A percentile compares a stretch with the other conserved stretches of the same genome.
Evolutionary conservation across 1,284 basidiomycete species (phyloP).

Genomic region (Naganishia liquefaciens): DNA sequence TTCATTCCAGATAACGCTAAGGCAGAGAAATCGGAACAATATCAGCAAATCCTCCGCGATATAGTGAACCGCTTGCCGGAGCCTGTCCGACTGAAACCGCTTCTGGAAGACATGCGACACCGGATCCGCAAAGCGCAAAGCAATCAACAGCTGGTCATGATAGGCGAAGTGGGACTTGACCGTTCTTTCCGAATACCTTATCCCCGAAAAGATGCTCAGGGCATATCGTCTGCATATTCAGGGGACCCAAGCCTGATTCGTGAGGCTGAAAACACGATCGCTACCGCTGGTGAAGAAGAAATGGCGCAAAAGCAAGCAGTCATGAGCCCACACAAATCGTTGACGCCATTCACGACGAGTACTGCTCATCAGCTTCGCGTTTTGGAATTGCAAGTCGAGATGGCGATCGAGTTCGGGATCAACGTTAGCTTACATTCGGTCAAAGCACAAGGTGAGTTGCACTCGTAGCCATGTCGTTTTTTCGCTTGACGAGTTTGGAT

Average conservation of each 20-base stretch:
- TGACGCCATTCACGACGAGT: constrained; percentile 52
- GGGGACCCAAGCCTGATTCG: constrained; percentile 32
- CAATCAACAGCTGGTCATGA: constrained; percentile 44
- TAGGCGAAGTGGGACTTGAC: constrained; percentile 58
- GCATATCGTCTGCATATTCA: constrained; percentile 27
- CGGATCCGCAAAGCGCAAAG: constrained; percentile 36
- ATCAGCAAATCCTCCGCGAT: constrained; percentile 32
- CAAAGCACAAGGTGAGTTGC: constrained; percentile 44
- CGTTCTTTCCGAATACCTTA: constrained; percentile 50
- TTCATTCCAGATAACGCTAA: constrained; percentile 43
- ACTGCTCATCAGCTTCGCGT: constrained; percentile 53
- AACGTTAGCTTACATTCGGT: constrained; percentile 56
- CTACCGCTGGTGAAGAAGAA: constrained; percentile 21
- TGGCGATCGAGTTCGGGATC: constrained; percentile 52
- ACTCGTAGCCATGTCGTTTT: too few relatives aligned
- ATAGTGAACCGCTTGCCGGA: constrained; percentile 42
- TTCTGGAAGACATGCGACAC: constrained; percentile 37
- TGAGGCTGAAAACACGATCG: constrained; percentile 22
- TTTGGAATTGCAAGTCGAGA: constrained; percentile 50
- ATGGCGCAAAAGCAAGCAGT: constrained; percentile 26
- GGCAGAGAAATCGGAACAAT: constrained; percentile 39
- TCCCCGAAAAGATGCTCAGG: constrained; percentile 32
- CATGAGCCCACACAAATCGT: constrained; percentile 36
- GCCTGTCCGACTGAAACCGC: constrained; percentile 42
- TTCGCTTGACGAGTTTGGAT: background rate